Evolutionary conservation across 352 stramenopile species (phyloP), one percentile per base, ranked within the genome.

Genomic region (Globisporangium apiculatum): DNA sequence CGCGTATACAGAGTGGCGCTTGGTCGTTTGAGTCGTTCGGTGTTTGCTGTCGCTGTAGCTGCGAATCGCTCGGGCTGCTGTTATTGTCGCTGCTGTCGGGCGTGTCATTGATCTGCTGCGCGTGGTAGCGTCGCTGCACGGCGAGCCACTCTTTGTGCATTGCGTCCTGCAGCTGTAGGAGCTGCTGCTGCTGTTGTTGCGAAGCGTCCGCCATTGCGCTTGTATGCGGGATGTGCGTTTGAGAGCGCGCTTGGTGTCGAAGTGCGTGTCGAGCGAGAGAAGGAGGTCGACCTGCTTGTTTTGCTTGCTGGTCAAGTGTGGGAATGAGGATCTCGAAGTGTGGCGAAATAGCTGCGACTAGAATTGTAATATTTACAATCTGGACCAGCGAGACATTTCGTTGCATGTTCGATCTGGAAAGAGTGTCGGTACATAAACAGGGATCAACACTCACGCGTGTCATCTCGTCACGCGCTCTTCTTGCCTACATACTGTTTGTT

Each of bases 71-170:
- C 12, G 15, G 15, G 12, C 3, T 36, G 36, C 12, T 54, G 24
- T 18, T 51, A 18, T 6, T 48, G 51, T n/a, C 38, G 36, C 3
- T 45, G 8, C 60, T 50, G 46, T 61, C 71, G 31, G 17, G 57
- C 6, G 46, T 48, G 15, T 54, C 36, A 38, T 74, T 57, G 18
- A 69, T 47, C 18, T 71, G 55, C 40, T 79, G 62, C 37, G 77
- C 59, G 49, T 89, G 68, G 63, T 91, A 89, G 48, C 77, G 77
- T 4, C 79, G 73, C 65, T 87, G 66, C 12, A 91, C 60, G 15
- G 75, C 74, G 65, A 86, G 71, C 66, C 79, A 86, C 55, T 91
- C 82, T 58, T 82, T 78, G 59, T 67, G 66, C 15, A 58, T 63
- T 31, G 61, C 60, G 57, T 84, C 62, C 51, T 70, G 63, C 51